Percentiles rank a stretch among this genome's conserved stretches.
These are phyloP conservation scores for Cordyceps tenuipes DNA, from an alignment of 2,329 filamentous ascomycete species.

Conservation along the genomic window DNA sequence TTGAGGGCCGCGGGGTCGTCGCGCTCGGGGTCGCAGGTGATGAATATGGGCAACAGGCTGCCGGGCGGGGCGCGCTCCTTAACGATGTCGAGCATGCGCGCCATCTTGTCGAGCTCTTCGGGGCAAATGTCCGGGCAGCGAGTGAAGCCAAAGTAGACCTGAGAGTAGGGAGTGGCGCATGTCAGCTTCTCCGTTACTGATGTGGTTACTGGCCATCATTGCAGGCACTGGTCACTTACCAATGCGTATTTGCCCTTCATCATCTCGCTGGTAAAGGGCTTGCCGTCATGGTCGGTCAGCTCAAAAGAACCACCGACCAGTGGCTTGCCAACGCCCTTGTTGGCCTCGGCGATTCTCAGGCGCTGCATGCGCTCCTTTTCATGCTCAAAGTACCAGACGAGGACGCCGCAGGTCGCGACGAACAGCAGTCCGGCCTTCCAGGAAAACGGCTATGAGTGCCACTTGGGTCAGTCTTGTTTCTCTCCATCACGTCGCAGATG, in stretches of 20 bases:
- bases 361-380: constrained; percentile 90
- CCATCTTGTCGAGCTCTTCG: constrained; percentile 99
- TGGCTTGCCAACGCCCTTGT: constrained; percentile 85
- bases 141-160: constrained; percentile 98
- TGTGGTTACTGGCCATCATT: neutral
- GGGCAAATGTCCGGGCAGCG: constrained; percentile 98
- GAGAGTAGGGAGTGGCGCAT: neutral
- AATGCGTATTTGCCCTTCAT: constrained; percentile 80
- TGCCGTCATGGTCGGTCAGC: constrained; percentile 73
- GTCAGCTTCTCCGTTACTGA: neutral
- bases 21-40: constrained; percentile 89
- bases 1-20: constrained; percentile 81
- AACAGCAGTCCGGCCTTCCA: constrained; percentile 86
- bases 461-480: constrained; percentile 12
- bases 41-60: constrained; percentile 69
- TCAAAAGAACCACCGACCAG: constrained; percentile 87
- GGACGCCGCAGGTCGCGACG: constrained; percentile 63
- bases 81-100: constrained; percentile 77
- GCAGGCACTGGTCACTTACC: constrained; percentile 35
- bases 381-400: constrained; percentile 85
- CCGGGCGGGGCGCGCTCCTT: constrained; percentile 40
- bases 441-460: constrained; percentile 65
- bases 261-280: constrained; percentile 66
- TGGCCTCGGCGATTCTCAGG: constrained; percentile 80
- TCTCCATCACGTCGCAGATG: neutral